Evolutionary conservation across 2,329 filamentous ascomycete genomes (phyloP), one percentile per base, ranked within the genome.

Genomic region (Talaromyces sp.): DNA sequence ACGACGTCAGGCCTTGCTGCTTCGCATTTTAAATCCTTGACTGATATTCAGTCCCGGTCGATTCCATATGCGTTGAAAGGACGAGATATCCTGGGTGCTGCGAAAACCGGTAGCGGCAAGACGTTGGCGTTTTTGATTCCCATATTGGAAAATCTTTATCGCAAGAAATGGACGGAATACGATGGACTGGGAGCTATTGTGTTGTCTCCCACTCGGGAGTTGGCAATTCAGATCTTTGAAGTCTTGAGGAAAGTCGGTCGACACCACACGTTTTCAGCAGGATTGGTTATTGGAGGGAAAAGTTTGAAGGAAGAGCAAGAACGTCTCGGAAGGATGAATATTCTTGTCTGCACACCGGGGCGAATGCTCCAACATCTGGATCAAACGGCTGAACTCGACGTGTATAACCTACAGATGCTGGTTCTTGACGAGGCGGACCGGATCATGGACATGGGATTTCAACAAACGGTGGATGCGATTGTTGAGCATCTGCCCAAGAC

Each of bases 391-490:
- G 86, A 88, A 17, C 89, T 99, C 69, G 91, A 93, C 63, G 89
- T 93, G 62, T 88, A 94, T 70, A 94, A 96, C 70, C 73, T 99
- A 63, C 90, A 96, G 75, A 89, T 99, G 71, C 78, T 99, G 53
- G 92, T 99, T 0, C 79, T 99, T 58, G 94, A 99, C 67, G 94
- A 99, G 73, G 94, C 94, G 2, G 94, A 99, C 73, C 85, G 94
- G 39, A 97, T 97, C 68, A 86, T 99, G 82, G 94, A 99, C 69
- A 94, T 97, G 91, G 94, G 94, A 5, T 99, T 99, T 72, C 88
- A 96, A 73, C 80, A 81, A 5, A 90, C 90, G 1, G 87, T 99
- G 3, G 94, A 99, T 74, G 94, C 94, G 0, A 89, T 99, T 53
- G 77, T 99, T 28, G 91, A 96, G 61, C 95, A 97, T 70, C 79